Evolutionary conservation across 1,139 yeast genomes (phyloP).

Genomic region (Protomyces inouyei): DNA sequence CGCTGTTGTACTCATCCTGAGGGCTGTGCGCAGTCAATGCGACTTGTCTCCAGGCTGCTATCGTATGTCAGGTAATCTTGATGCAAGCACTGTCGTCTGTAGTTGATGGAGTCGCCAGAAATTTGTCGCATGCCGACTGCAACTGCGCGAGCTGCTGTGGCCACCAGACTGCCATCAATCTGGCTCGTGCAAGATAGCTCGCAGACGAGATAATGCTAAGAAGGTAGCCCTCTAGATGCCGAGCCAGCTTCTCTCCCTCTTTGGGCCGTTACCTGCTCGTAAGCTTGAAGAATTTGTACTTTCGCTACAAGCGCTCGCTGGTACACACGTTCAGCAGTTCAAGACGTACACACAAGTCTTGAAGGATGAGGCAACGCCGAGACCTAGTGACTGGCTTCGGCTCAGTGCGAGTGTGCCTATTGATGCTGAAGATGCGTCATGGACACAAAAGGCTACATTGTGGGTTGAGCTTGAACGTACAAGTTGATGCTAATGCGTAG

Average conservation of each 20-base stretch:
- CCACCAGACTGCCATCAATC: too few relatives aligned
- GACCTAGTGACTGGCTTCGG: slow-evolving; percentile 17
- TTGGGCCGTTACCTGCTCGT: slow-evolving; percentile 10
- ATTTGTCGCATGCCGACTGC: too few relatives aligned
- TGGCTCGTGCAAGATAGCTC: too few relatives aligned
- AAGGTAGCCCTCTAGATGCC: slow-evolving; percentile 1
- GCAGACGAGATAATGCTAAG: neutral
- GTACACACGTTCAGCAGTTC: slow-evolving; percentile 1
- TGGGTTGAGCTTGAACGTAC: neutral
- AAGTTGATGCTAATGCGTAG: neutral
- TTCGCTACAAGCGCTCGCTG: slow-evolving; percentile 8
- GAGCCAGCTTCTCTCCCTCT: slow-evolving; percentile 11
- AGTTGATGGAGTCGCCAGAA: too few relatives aligned
- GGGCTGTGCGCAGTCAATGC: neutral
- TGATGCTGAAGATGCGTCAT: neutral
- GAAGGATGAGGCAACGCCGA: slow-evolving; percentile 8
- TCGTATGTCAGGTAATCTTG: neutral
- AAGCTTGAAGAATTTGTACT: slow-evolving; percentile 6
- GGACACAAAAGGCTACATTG: neutral
- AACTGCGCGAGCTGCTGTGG: too few relatives aligned
- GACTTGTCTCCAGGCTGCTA: neutral
- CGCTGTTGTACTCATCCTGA: neutral
- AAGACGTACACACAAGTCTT: slow-evolving; percentile 15
- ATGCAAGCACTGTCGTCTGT: too few relatives aligned
- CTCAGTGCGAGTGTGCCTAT: neutral